Base-by-base conservation (phyloP, 2,329 filamentous ascomycete species). In the Endoconidiophora laricicola region DNA sequence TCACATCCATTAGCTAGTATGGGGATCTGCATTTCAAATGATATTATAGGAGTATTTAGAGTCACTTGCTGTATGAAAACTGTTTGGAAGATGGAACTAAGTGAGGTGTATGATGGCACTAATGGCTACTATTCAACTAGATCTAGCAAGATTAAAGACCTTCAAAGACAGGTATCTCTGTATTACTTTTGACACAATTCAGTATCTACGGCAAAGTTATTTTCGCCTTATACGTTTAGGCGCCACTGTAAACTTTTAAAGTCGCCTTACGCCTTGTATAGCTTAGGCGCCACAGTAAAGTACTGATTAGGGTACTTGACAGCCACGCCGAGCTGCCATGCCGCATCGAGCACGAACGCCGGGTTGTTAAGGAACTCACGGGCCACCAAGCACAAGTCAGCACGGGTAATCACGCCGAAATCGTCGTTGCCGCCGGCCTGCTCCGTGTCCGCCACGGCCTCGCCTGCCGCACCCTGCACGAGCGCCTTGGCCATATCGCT, bases 291-390 rank as follows among this genome's bases (percentile, higher is more conserved):
- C 1, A 64, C 67, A 7, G 67, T 62, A 24, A 61, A 57, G 56
- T 76, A 77, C 61, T 93, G 86, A 56, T 78, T 77, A 1, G 86
- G 76, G 75, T 81, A 81, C 57, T 80, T 69, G 4, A 88, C 76
- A 52, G 77, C 67, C 3, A 88, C 78, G 7, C 76, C 78, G 29
- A 94, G 67, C 56, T 86, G 75, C 54, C 83, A 73, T 0, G 85
- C 87, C 55, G 76, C 80, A 33, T 74, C 72, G 64, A 86, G 77
- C 6, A 86, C 81, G 60, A 87, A 78, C 52, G 84, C 79, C 0
- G 87, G 83, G 60, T 94, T 86, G 61, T 86, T 78, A 65, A 93
- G 71, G 64, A 91, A 91, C 59, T 83, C 81, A 50, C 86, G 71
- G 0, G 76, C 88, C 1, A 82, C 71, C 16, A 90, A 70, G 0